Evolutionary conservation across 306 rosid species (phyloP).

Genomic region (Cicer judaicum): DNA sequence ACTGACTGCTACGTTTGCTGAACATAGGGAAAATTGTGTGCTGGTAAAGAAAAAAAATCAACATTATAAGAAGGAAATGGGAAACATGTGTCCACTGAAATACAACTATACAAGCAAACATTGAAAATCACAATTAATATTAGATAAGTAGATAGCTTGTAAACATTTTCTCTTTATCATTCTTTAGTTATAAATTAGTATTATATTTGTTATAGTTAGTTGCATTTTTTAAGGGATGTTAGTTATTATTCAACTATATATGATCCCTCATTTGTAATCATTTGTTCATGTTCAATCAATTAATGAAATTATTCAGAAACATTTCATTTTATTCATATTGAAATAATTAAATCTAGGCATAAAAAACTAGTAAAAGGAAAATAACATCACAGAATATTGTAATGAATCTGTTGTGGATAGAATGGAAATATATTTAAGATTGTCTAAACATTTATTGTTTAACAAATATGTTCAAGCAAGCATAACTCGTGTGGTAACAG

Average conservation of each 20-base stretch:
- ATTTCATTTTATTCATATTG: too few species aligned
- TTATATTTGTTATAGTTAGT: too few species aligned
- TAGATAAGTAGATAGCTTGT: too few species aligned
- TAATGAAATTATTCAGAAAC: too few species aligned
- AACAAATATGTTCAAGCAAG: slow-evolving; percentile 12
- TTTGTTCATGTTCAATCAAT: too few species aligned
- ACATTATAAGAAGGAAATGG: not conserved
- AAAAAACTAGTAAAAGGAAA: not conserved
- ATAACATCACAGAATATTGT: not conserved
- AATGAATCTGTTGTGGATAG: not conserved
- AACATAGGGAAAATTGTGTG: slow-evolving; percentile 52
- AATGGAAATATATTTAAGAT: not conserved
- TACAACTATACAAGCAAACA: not conserved
- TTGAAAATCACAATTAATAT: not conserved
- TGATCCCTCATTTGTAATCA: too few species aligned
- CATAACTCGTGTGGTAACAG: not conserved
- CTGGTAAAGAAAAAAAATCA: slow-evolving; percentile 11
- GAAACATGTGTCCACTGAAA: not conserved
- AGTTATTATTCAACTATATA: too few species aligned
- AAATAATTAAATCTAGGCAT: not conserved
- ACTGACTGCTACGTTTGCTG: slow-evolving; percentile 48
- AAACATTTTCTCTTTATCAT: too few species aligned
- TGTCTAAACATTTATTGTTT: not conserved
- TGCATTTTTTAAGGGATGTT: too few species aligned
- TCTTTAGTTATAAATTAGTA: too few species aligned